phyloP scores from a whole-genome alignment of 2,329 filamentous ascomycete genomes.

The Diaporthe sp. region DNA sequence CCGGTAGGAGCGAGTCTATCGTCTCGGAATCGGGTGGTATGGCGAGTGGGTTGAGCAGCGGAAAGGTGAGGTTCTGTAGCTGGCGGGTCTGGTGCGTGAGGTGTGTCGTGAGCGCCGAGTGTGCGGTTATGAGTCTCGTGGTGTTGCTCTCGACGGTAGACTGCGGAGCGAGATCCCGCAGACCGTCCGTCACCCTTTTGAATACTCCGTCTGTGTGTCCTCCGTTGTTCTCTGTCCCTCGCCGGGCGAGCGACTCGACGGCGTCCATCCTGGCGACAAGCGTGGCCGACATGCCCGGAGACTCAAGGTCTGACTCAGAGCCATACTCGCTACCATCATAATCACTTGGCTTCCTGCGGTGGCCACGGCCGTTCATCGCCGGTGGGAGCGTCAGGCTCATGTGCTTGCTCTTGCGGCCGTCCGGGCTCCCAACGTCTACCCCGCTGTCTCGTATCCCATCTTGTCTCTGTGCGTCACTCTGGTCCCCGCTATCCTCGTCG shows the following conservation, averaged over 20 bases:
- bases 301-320: conserved; percentile 78
- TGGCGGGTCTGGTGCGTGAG: conserved; percentile 81
- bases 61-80: conserved; percentile 80
- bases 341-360: conserved; percentile 68
- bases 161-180: conserved; percentile 81
- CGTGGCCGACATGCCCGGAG: conserved; percentile 75
- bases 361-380: conserved; percentile 58
- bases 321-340: conserved; percentile 84
- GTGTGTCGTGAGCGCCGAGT: conserved; percentile 81
- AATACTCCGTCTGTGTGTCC: conserved; percentile 77
- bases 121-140: conserved; percentile 80
- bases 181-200: conserved; percentile 75
- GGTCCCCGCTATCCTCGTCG: conserved; percentile 37
- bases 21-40: conserved; percentile 73
- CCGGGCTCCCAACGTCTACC: conserved; percentile 56
- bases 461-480: conserved; percentile 40
- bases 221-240: conserved; percentile 76
- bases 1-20: conserved; percentile 77
- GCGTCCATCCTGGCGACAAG: conserved; percentile 79
- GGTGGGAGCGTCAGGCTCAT: conserved; percentile 60
- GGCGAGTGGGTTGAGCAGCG: conserved; percentile 77
- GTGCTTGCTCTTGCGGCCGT: conserved; percentile 48
- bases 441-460: conserved; percentile 58
- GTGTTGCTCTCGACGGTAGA: conserved; percentile 79
- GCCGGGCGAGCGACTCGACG: conserved; percentile 77